Evolutionary conservation across 2,329 filamentous ascomycete species (phyloP).

Genomic region (Xylariaceae sp.): DNA sequence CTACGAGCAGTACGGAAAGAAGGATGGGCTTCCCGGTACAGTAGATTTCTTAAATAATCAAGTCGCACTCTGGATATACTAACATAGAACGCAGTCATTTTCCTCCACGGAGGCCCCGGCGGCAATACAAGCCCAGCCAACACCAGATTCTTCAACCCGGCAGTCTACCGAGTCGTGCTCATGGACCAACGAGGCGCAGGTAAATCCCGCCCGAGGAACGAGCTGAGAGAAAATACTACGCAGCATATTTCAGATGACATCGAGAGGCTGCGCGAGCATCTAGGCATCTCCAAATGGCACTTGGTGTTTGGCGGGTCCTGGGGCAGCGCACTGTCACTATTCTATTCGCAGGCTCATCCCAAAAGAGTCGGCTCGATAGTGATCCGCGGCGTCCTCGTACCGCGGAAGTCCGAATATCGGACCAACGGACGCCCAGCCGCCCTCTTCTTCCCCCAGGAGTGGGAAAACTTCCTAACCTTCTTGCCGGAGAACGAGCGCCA

Average conservation of each 20-base stretch:
- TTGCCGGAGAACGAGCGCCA: conserved; percentile 21
- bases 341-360: conserved; percentile 53
- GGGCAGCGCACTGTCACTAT: conserved; percentile 53
- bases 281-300: conserved; percentile 52
- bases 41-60: not conserved
- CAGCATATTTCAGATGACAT: conserved; percentile 53
- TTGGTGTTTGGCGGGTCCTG: conserved; percentile 56
- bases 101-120: conserved; percentile 51
- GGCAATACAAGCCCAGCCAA: conserved; percentile 44
- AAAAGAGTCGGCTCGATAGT: conserved; percentile 42
- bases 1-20: conserved; percentile 30
- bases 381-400: conserved; percentile 21
- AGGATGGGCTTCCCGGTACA: conserved; percentile 25
- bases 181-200: conserved; percentile 56
- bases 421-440: not conserved
- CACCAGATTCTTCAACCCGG: conserved; percentile 51
- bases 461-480: conserved; percentile 19
- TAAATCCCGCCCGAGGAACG: conserved; percentile 49
- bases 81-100: conserved; percentile 20
- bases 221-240: conserved; percentile 53
- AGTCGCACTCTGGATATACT: not conserved
- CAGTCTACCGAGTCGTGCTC: conserved; percentile 52
- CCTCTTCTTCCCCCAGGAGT: conserved; percentile 26
- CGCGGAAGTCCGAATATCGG: conserved; percentile 8
- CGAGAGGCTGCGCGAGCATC: conserved; percentile 50